These are phyloP conservation scores for Clavariopsis aquatica DNA, from an alignment of 495 filamentous ascomycete species.

Conservation along the genomic window DNA sequence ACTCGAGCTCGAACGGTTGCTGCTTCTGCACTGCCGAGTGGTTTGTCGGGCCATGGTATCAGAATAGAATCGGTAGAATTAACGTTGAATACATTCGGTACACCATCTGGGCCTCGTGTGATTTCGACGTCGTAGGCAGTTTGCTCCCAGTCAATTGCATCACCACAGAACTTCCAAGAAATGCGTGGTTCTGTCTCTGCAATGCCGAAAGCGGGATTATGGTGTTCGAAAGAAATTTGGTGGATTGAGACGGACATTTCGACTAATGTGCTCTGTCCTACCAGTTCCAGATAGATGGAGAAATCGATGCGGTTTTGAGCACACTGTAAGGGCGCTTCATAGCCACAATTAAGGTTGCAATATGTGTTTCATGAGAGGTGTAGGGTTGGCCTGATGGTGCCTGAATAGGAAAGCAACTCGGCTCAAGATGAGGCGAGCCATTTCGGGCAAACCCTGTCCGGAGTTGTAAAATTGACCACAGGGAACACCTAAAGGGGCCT, in stretches of 20 bases:
- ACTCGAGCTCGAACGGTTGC: constrained; percentile 1
- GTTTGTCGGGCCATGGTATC: constrained; percentile 18
- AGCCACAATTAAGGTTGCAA: neutral
- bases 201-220: constrained; percentile 12
- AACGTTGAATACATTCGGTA: constrained; percentile 9
- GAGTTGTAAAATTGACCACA: neutral
- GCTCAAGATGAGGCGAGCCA: neutral
- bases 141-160: constrained; percentile 18
- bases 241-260: constrained; percentile 14
- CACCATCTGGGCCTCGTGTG: constrained; percentile 7
- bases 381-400: neutral
- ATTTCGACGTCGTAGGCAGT: constrained; percentile 18
- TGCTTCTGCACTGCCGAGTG: constrained; percentile 5
- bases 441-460: neutral
- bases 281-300: neutral
- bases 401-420: neutral
- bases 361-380: neutral
- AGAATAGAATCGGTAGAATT: constrained; percentile 21
- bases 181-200: constrained; percentile 17
- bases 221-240: constrained; percentile 16
- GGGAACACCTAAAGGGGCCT: neutral
- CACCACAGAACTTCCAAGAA: constrained; percentile 14
- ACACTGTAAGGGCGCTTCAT: neutral
- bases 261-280: neutral
- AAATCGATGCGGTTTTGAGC: neutral